A percentile compares a stretch with the other conserved stretches of the same genome.
These are phyloP conservation scores for Coemansia sp. DNA, from an alignment of 192 early-diverging fungal species.

Conservation along the genomic window DNA sequence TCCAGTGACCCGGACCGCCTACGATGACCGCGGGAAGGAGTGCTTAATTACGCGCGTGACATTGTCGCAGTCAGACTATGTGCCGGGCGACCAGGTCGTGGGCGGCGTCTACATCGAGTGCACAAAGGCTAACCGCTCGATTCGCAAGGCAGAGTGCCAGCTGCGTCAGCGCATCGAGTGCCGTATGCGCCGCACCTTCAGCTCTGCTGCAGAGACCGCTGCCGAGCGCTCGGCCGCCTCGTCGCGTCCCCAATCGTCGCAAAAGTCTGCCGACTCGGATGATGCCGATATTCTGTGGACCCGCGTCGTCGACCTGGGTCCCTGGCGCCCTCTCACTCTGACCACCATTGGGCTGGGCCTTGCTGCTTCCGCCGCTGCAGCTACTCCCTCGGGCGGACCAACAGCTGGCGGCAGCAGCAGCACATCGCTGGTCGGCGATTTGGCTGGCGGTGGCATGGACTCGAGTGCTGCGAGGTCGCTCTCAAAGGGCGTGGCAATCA, in stretches of 20 bases:
- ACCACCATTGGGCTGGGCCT: constrained; percentile 37
- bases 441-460: neutral
- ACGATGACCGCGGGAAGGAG: constrained; percentile 44
- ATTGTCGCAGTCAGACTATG: constrained; percentile 48
- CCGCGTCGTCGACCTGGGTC: constrained; percentile 33
- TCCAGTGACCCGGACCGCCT: constrained; percentile 30
- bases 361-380: constrained; percentile 28
- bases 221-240: constrained; percentile 16
- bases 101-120: constrained; percentile 52
- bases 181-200: constrained; percentile 49
- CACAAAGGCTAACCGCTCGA: constrained; percentile 32
- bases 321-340: constrained; percentile 30
- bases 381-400: neutral
- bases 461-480: neutral
- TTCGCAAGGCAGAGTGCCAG: constrained; percentile 49
- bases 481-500: constrained; percentile 28
- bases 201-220: constrained; percentile 39
- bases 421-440: constrained; percentile 16
- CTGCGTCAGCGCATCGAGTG: constrained; percentile 53
- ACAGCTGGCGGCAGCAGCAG: neutral
- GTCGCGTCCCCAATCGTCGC: constrained; percentile 43
- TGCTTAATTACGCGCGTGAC: constrained; percentile 44
- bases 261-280: constrained; percentile 32
- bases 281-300: constrained; percentile 54
- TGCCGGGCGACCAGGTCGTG: constrained; percentile 51